Base-by-base conservation (phyloP, 257 asterid genomes). In the Lycium barbarum region DNA sequence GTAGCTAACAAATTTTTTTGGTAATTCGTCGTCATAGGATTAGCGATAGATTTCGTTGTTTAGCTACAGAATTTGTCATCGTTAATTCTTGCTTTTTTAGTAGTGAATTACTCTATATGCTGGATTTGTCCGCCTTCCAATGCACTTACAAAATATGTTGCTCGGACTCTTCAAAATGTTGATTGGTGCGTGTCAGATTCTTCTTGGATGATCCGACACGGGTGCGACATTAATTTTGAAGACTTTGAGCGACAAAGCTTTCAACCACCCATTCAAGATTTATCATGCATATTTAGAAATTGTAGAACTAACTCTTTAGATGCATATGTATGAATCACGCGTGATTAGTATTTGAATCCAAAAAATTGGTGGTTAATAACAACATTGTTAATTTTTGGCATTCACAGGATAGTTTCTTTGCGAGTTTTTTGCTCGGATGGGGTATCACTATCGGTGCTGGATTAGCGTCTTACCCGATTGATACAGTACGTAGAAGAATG, bases 391-490 rank as follows among this genome's bases (percentile, higher is more conserved):
- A 33, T 51, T 79, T n/a, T 61, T 35, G 49, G 40, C 0, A 11
- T 79, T 15, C 51, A 43, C 86, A 83, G 88, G 88, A 83, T 54
- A 83, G 65, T 47, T 86, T 86, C 84, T 66, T 78, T 7, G 88
- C 78, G 0, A 78, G 86, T 76, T 86, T 86, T 83, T 79, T 83
- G 35, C 86, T 86, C 55, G 88, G 86, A 79, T 83, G 86, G 88
- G 88, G 70, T 15, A 76, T 71, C 15, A 86, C 85, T 11, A 78
- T 62, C 49, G 82, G 76, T 76, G 84, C 88, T 68, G 86, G 88
- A n/a, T 76, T 86, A 22, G 62, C 84, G 10, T n/a, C 86, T 74
- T 86, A 86, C 55, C 87, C 81, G 0, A 14, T 84, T 49, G 87
- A 84, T 63, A 78, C 87, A 4, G 87, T 84, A 58, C 86, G 86